Base-by-base conservation (phyloP, 352 stramenopile genomes). In the Elongisporangium anandrum region DNA sequence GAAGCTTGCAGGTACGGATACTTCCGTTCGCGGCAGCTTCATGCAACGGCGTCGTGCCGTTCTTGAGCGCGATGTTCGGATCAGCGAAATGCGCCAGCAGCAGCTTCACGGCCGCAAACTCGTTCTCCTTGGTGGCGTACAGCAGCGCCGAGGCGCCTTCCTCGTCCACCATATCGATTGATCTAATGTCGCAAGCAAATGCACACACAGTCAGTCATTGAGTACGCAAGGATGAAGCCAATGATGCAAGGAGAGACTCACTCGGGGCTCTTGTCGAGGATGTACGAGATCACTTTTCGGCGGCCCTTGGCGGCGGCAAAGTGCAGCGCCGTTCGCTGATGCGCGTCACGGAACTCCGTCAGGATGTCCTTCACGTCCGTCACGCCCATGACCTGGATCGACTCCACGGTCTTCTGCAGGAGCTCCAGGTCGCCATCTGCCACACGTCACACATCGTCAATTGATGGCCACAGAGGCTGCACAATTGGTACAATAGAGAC, bases 311-410 rank as follows among this genome's bases (percentile, higher is more conserved):
- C 75, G 12, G 81, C 84, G 4, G 84, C 81, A 66, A 94, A 94
- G 68, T 94, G 84, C 59, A 94, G 64, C 56, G 81, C 78, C 63
- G 74, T 84, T 66, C 84, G 84, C 69, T 92, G 87, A 67, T 94
- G 79, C 49, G 78, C 84, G 66, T 94, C 84, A 60, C 90, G 90
- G 67, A 89, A 94, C 52, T 86, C 80, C 63, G 58, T 77, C 22
- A 94, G 68, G 52, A 82, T 73, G 50, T 75, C 70, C 63, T 81
- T 81, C n/a, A 73, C 59, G 58, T 82, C 79, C 52, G 74, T 75
- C 54, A 77, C 73, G 56, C 80, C 78, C 68, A 87, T 83, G 49
- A 76, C 68, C 52, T 87, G 70, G 61, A 92, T 72, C 15, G 62
- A 57, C 59, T 81, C 65, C 29, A 88, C 60, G n/a, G 78, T 85